phyloP scores from a whole-genome alignment of 352 stramenopile genomes.

The Pythium aquatile region DNA sequence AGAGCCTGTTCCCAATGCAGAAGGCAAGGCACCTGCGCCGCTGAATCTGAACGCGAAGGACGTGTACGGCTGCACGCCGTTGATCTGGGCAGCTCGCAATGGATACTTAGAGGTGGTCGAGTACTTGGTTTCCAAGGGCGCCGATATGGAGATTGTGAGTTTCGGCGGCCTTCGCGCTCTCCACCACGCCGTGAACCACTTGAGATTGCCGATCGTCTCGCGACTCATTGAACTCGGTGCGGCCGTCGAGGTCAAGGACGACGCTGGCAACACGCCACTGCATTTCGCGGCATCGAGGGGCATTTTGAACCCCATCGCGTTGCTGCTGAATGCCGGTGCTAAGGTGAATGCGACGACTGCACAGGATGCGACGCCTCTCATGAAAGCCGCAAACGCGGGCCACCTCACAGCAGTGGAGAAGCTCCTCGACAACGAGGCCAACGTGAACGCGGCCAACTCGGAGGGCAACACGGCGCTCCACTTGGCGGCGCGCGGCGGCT shows the following conservation, averaged over 20 bases:
- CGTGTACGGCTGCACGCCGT: conserved; percentile 71
- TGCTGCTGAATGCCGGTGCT: conserved; percentile 72
- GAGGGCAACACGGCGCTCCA: conserved; percentile 87
- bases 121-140: conserved; percentile 66
- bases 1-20: conserved; percentile 40
- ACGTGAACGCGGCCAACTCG: conserved; percentile 51
- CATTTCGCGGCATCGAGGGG: conserved; percentile 81
- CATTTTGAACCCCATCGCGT: conserved; percentile 82
- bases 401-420: conserved; percentile 85
- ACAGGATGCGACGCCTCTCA: conserved; percentile 81
- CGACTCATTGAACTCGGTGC: conserved; percentile 76
- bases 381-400: conserved; percentile 83
- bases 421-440: conserved; percentile 82
- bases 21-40: conserved; percentile 38
- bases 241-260: conserved; percentile 76
- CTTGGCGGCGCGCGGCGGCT: conserved; percentile 77
- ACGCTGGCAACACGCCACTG: conserved; percentile 81
- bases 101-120: conserved; percentile 80
- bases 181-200: conserved; percentile 87
- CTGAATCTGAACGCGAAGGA: conserved; percentile 83
- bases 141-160: conserved; percentile 62
- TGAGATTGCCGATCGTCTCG: conserved; percentile 51
- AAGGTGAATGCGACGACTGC: conserved; percentile 74
- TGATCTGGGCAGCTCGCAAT: conserved; percentile 84
- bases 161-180: conserved; percentile 81